A percentile compares a stretch with the other conserved stretches of the same genome.
Evolutionary conservation across 2,329 filamentous ascomycete species (phyloP).

Genomic region (Talaromyces sp.): DNA sequence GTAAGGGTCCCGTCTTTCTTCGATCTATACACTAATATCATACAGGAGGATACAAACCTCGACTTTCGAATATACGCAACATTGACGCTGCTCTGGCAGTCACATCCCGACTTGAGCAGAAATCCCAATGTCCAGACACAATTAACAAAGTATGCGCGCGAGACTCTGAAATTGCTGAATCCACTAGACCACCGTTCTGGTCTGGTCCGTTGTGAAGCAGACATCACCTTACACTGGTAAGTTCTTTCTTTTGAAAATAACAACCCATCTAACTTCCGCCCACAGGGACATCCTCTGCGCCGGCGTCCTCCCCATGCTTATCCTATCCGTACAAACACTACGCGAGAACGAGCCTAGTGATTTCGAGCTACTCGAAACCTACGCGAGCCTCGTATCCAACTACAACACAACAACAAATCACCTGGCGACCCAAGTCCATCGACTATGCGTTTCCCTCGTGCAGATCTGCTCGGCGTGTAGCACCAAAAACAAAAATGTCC

Average conservation of each 20-base stretch:
- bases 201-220: neutral
- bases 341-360: neutral
- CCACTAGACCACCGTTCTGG: neutral
- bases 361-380: neutral
- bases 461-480: neutral
- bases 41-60: neutral
- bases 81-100: neutral
- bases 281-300: neutral
- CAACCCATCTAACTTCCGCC: neutral
- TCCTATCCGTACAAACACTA: neutral
- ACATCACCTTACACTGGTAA: neutral
- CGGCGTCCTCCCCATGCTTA: conserved; percentile 11
- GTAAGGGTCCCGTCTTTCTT: neutral
- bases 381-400: neutral
- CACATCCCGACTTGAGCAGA: neutral
- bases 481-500: neutral
- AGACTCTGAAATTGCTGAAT: neutral
- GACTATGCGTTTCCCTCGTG: neutral
- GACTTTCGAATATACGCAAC: neutral
- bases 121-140: neutral
- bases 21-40: neutral
- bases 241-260: neutral
- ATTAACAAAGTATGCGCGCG: neutral
- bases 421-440: neutral
- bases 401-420: neutral